Conservation (phyloP, 768 basidiomycete species). For the Phanerodontia chrysosporium region DNA sequence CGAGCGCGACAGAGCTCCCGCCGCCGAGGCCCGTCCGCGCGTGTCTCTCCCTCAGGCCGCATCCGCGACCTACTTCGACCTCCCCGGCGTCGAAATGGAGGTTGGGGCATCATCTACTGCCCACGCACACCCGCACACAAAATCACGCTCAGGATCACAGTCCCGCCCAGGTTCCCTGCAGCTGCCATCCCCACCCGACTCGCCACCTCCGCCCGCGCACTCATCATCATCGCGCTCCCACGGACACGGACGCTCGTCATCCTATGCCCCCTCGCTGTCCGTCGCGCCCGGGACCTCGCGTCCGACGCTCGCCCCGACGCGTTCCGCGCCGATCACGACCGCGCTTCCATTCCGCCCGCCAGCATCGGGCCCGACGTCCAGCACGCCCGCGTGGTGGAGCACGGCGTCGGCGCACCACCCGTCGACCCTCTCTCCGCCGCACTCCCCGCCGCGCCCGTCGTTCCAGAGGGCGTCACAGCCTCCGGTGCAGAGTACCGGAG, state of each 20-base stretch:
- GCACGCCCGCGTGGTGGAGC: slow-evolving; percentile 5
- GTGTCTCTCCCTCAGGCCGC: background rate
- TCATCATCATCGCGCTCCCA: background rate
- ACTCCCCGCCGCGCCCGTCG: background rate
- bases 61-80: background rate
- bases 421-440: slow-evolving; percentile 1
- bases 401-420: background rate
- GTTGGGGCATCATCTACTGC: background rate
- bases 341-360: slow-evolving; percentile 22
- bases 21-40: too few relatives aligned
- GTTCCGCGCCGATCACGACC: slow-evolving; percentile 11
- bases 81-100: background rate
- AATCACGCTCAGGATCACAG: background rate
- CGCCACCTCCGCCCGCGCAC: slow-evolving; percentile 12
- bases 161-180: slow-evolving; percentile 20
- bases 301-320: slow-evolving; percentile 16
- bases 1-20: background rate
- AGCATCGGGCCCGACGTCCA: slow-evolving; percentile 5
- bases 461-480: too few relatives aligned
- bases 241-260: background rate
- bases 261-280: slow-evolving; percentile 9
- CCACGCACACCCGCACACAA: background rate
- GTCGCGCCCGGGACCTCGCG: slow-evolving; percentile 6
- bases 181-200: slow-evolving; percentile 26
- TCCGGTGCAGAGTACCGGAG: too few relatives aligned